These are phyloP conservation scores for Naegleria fowleri DNA, from an alignment of 208 protist genomes.

Conservation along the genomic window DNA sequence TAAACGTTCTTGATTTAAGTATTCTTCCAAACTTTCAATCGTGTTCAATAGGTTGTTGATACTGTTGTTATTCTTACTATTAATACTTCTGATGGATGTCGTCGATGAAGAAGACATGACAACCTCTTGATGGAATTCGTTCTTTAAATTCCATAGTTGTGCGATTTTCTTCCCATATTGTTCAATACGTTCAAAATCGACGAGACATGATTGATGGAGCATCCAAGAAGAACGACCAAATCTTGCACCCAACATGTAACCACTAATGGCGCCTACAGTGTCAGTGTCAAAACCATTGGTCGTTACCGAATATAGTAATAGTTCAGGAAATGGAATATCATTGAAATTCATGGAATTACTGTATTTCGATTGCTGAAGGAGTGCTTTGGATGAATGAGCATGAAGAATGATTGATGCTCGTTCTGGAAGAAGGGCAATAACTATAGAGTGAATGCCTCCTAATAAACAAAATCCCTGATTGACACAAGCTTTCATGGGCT, in stretches of 20 bases:
- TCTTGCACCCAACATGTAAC: not conserved
- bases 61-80: too few species aligned
- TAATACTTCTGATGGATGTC: too few species aligned
- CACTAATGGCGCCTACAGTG: not conserved
- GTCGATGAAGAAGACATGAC: too few species aligned
- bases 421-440: not conserved
- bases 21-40: not conserved
- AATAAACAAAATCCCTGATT: constrained; percentile 2
- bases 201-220: not conserved
- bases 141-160: too few species aligned
- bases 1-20: not conserved
- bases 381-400: not conserved
- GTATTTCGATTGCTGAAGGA: not conserved
- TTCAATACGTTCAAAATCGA: not conserved
- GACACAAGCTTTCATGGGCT: not conserved
- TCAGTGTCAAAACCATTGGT: not conserved
- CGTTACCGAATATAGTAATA: not conserved
- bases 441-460: not conserved
- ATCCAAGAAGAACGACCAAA: not conserved
- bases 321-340: not conserved
- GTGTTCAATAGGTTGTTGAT: not conserved
- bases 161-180: not conserved
- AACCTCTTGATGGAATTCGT: too few species aligned
- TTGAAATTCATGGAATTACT: not conserved
- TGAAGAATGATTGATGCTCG: not conserved